Conservation (phyloP, 139 green algal genomes). For the Mesostigma viride region DNA sequence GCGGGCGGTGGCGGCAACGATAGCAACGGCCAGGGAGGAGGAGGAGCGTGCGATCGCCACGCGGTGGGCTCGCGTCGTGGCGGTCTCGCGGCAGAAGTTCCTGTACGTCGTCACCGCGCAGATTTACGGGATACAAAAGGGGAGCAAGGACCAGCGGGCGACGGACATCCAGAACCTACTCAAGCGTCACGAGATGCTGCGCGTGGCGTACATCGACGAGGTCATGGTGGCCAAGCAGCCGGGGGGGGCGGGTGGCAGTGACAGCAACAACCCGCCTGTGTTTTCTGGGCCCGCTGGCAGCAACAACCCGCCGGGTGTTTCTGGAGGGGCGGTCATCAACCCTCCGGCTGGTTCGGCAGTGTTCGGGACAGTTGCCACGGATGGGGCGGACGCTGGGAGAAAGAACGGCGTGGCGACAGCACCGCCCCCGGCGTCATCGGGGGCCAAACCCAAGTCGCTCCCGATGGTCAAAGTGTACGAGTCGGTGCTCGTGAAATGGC, state of each 20-base stretch:
- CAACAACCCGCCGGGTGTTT: no score
- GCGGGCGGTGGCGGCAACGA: no score
- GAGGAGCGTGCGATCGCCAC: no score
- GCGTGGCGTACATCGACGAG: constrained; percentile 49
- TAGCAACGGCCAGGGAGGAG: no score
- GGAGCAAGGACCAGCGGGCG: constrained; percentile 3
- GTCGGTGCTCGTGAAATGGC: not conserved
- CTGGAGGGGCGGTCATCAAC: not conserved
- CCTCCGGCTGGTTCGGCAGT: no score
- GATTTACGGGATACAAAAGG: constrained; percentile 40
- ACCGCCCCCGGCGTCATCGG: no score
- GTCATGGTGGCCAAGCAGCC: not conserved
- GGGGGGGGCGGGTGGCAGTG: not conserved
- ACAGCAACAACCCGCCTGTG: not conserved
- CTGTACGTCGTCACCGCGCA: constrained; percentile 62
- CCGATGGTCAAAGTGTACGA: not conserved
- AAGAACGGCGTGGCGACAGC: no score
- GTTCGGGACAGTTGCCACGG: no score
- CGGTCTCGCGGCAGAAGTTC: constrained; percentile 55
- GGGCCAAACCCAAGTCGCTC: no score
- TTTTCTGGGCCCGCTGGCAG: no score
- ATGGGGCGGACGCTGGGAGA: no score
- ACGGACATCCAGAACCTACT: constrained; percentile 20
- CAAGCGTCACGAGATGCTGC: constrained; percentile 22
- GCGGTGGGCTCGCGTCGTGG: no score